phyloP scores from a whole-genome alignment of 2,329 filamentous ascomycete species.

The Aureobasidium subglaciale region DNA sequence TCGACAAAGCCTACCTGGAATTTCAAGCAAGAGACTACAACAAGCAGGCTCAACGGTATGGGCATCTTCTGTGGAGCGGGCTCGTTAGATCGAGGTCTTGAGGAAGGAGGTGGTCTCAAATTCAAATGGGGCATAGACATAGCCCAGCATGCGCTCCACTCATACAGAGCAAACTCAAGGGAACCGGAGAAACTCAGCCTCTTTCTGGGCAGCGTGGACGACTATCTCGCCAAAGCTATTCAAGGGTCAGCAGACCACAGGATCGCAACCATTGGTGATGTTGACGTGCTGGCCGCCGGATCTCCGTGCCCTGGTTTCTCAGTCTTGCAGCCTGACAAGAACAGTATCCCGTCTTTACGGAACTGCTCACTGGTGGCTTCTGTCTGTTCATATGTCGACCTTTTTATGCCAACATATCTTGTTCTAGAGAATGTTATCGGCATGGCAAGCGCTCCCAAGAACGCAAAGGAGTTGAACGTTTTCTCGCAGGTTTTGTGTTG shows the following conservation, averaged over 20 bases:
- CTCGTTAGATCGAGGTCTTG: constrained; percentile 68
- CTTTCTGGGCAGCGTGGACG: constrained; percentile 66
- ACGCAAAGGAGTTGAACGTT: constrained; percentile 49
- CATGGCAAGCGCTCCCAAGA: constrained; percentile 46
- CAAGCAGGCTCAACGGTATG: constrained; percentile 40
- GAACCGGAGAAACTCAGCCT: constrained; percentile 40
- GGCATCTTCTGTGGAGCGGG: constrained; percentile 75
- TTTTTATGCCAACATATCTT: constrained; percentile 68
- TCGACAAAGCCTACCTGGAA: constrained; percentile 28
- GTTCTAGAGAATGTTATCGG: constrained; percentile 68
- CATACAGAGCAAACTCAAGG: constrained; percentile 61
- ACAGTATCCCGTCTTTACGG: constrained; percentile 49
- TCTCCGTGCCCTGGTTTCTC: constrained; percentile 77
- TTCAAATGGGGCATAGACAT: constrained; percentile 65
- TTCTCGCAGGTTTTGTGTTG: constrained; percentile 67
- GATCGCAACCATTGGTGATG: constrained; percentile 53
- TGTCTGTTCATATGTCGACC: constrained; percentile 65
- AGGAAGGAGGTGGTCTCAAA: constrained; percentile 60
- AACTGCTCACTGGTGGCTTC: constrained; percentile 74
- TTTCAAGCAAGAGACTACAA: constrained; percentile 15
- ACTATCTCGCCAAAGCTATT: constrained; percentile 53
- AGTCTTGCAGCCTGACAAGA: constrained; percentile 50
- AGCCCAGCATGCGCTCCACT: constrained; percentile 57
- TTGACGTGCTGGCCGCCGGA: constrained; percentile 65
- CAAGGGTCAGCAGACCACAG: constrained; percentile 38